Base-by-base conservation (phyloP, 2,329 filamentous ascomycete species). In the Neospermospora avenae region DNA sequence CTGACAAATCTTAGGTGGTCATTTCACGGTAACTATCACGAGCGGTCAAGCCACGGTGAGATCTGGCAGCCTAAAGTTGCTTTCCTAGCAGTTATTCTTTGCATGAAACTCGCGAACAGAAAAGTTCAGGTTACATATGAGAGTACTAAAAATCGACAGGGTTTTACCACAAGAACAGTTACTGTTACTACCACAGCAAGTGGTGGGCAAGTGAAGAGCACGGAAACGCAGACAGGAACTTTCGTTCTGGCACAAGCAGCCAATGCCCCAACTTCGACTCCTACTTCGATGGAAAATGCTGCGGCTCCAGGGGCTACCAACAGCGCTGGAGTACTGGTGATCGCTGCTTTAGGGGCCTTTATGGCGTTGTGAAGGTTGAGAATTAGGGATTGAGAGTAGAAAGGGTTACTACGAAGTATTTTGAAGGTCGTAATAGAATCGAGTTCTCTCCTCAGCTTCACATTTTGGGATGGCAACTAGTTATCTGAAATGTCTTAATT, bases 141-240 rank as follows among this genome's bases (percentile, higher is more conserved):
- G 2, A 6, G 3, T 55, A 16, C 39, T 35, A 6, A 45, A 24
- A 34, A 18, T 13, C 35, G 28, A 35, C n/a, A 55, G 31, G 57
- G 57, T 3, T 45, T 59, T 31, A 55, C 51, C 8, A 59, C 57
- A 16, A 54, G 57, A 35, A 59, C 57, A 16, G 51, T 59, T 22
- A 59, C 57, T 2, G 52, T 54, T 7, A 49, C 57, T 22, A 48
- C 45, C 7, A 55, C 51, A 14, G 42, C 42, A 34, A 55, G 53
- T 24, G 53, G 53, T 4, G 35, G 24, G 3, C 53, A 55, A 18
- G 41, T 55, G 4, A 14, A 8, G 28, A 55, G 51, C 24, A 59
- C 57, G 2, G 42, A 52, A 42, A 59, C 57, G 14, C 57, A 59
- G 16, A 59, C 57, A 6, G 57, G 51, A 3, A 59, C 57, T 6